Evolutionary conservation across 371 early-diverging fungal genomes (phyloP), one percentile per base, ranked within the genome.

Genomic region (Catenaria anguillulae): DNA sequence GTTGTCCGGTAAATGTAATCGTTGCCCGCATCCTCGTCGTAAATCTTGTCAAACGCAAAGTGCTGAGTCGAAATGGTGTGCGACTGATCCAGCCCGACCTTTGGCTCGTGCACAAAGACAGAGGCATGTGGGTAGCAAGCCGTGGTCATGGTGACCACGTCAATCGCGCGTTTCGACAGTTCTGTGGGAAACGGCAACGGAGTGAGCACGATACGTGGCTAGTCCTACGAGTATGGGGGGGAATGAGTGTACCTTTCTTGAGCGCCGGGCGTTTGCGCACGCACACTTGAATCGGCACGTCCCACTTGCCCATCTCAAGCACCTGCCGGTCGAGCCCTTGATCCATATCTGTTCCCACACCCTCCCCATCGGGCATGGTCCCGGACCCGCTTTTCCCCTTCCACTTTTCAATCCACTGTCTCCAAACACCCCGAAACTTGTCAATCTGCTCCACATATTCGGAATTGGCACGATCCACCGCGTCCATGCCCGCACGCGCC

Each of bases 11-110:
- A 79, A 19, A 83, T 69, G 4, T 69, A 63, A 42, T 69, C 71
- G 50, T 80, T 83, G 10, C 62, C 70, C 12, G 62, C 60, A 37
- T 50, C 33, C 33, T 73, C 69, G 37, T 75, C 77, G 65, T 75
- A 78, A 1, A 73, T 72, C 52, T 50, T 50, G 69, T 83, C 81
- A 67, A 80, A 73, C 0, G 56, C 33, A 63, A 79, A 80, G 12
- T 23, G 6, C 60, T 81, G 79, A 26, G 73, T 68, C 33, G 73
- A 73, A 26, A 75, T 69, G 54, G 67, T 69, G 33, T 68, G 67
- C 13, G 74, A 67, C 58, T 70, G 60, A 64, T 80, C 78, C 19
- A 77, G 60, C 10, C 65, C 43, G 33, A 65, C 52, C 58, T 70
- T 77, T 64, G 62, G 71, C 64, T 70, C 75, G 63, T 75, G 48